Evolutionary conservation across 1,284 basidiomycete genomes (phyloP).

Genomic region (Melampsora larici-populina): DNA sequence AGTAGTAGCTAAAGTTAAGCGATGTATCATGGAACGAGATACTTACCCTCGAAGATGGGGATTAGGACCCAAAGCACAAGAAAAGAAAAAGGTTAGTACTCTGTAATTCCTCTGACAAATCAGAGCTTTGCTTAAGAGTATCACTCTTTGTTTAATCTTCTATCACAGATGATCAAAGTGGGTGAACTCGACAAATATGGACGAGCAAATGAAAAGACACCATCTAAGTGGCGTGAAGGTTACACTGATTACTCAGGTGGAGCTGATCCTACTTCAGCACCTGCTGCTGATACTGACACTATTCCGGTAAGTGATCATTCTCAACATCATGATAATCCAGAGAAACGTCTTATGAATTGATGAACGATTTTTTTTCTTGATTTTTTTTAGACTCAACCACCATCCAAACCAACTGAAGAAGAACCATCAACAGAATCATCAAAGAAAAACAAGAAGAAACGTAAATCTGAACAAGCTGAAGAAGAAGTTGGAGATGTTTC

Average conservation of each 20-base stretch:
- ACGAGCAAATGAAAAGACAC: constrained; percentile 85
- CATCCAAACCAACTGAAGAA: not conserved
- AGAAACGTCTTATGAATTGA: not conserved
- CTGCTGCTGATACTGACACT: constrained; percentile 5
- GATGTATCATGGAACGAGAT: constrained; percentile 98
- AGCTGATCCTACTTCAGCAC: constrained; percentile 48
- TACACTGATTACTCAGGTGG: constrained; percentile 80
- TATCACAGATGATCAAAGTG: constrained; percentile 70
- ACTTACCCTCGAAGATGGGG: constrained; percentile 98
- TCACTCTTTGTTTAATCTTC: not conserved
- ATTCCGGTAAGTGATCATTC: constrained; percentile 4
- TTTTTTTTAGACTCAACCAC: constrained; percentile 29
- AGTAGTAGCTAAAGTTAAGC: constrained; percentile 97
- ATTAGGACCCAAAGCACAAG: constrained; percentile 87
- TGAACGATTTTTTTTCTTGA: not conserved
- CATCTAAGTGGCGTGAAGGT: constrained; percentile 81
- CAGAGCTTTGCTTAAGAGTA: not conserved
- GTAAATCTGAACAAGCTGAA: constrained; percentile 47
- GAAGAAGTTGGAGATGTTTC: constrained; percentile 56
- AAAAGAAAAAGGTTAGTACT: constrained; percentile 78
- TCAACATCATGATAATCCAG: not conserved
- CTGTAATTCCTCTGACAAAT: not conserved
- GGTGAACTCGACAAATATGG: constrained; percentile 96
- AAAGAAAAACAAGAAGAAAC: constrained; percentile 50
- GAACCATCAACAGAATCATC: constrained; percentile 45